A percentile compares a stretch with the other conserved stretches of the same genome.
Conservation (phyloP, 2,329 filamentous ascomycete genomes). For the Xylaria hypoxylon region DNA sequence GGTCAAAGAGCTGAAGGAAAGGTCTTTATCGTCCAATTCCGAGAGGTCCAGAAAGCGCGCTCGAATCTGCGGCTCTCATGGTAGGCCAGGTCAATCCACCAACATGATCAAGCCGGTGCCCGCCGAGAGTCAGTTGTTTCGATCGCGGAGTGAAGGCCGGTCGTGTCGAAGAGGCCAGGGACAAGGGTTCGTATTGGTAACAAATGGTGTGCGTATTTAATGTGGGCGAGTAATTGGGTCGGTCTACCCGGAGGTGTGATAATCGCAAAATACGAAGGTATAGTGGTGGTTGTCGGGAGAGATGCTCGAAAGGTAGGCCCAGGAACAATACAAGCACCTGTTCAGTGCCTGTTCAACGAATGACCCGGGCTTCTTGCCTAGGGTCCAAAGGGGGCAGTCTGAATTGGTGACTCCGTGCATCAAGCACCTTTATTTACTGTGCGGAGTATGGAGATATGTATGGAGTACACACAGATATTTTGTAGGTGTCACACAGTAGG, state of each 20-base stretch:
- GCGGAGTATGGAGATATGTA: neutral
- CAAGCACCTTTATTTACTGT: neutral
- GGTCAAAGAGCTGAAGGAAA: constrained; percentile 16
- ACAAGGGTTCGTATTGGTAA: constrained; percentile 6
- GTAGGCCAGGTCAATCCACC: constrained; percentile 48
- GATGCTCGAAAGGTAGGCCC: constrained; percentile 16
- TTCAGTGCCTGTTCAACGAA: no score
- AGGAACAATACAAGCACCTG: constrained; percentile 15
- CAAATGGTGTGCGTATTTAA: constrained; percentile 8
- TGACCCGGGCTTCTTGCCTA: constrained; percentile 5
- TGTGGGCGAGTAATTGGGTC: constrained; percentile 22
- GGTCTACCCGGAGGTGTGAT: constrained; percentile 16
- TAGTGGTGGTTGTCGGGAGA: constrained; percentile 16
- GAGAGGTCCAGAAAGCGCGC: constrained; percentile 47
- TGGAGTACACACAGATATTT: neutral
- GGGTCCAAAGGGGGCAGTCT: constrained; percentile 7
- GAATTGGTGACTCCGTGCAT: constrained; percentile 10
- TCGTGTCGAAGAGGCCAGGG: constrained; percentile 7
- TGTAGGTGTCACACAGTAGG: no score
- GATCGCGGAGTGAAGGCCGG: constrained; percentile 24
- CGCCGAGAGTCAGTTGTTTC: constrained; percentile 35
- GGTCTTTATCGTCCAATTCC: constrained; percentile 38
- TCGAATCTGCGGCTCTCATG: constrained; percentile 50
- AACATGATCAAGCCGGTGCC: constrained; percentile 47
- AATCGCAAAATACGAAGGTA: constrained; percentile 7